Conservation (phyloP, 2,329 filamentous ascomycete genomes). For the Pyrenophora seminiperda region DNA sequence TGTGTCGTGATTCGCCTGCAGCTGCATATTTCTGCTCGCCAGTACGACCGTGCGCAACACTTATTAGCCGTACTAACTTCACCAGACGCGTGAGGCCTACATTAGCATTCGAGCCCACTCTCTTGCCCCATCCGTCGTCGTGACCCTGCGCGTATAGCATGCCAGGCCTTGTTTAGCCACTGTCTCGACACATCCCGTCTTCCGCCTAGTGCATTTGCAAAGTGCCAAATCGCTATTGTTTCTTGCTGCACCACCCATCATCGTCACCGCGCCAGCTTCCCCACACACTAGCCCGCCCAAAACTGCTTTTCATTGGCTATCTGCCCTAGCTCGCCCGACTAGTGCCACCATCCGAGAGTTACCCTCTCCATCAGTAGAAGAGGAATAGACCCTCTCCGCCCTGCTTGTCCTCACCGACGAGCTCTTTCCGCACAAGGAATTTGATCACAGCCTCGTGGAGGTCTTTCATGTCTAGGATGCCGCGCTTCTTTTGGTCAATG, state of each 20-base stretch:
- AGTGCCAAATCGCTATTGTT: background rate
- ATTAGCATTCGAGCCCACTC: constrained; percentile 7
- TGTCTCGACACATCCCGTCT: constrained; percentile 5
- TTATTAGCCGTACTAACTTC: constrained; percentile 19
- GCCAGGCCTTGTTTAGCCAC: constrained; percentile 12
- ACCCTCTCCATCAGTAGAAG: constrained; percentile 33
- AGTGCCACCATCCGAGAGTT: background rate
- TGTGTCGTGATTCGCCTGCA: constrained; percentile 25
- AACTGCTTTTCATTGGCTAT: constrained; percentile 15
- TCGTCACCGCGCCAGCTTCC: background rate
- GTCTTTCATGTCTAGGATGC: constrained; percentile 94
- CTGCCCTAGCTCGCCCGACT: constrained; percentile 1
- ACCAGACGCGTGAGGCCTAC: constrained; percentile 9
- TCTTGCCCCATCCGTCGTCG: background rate
- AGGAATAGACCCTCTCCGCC: constrained; percentile 37
- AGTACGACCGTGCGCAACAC: constrained; percentile 12
- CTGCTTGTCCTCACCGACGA: constrained; percentile 55
- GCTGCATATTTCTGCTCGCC: constrained; percentile 25
- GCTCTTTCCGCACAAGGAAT: constrained; percentile 71
- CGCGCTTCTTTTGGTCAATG: constrained; percentile 92
- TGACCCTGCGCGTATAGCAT: constrained; percentile 10
- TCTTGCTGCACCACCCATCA: background rate
- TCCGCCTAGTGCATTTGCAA: background rate
- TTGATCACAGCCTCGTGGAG: constrained; percentile 79
- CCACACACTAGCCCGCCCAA: no score